Base-by-base conservation (phyloP, 192 early-diverging fungal species). In the Entophlyctis helioformis region DNA sequence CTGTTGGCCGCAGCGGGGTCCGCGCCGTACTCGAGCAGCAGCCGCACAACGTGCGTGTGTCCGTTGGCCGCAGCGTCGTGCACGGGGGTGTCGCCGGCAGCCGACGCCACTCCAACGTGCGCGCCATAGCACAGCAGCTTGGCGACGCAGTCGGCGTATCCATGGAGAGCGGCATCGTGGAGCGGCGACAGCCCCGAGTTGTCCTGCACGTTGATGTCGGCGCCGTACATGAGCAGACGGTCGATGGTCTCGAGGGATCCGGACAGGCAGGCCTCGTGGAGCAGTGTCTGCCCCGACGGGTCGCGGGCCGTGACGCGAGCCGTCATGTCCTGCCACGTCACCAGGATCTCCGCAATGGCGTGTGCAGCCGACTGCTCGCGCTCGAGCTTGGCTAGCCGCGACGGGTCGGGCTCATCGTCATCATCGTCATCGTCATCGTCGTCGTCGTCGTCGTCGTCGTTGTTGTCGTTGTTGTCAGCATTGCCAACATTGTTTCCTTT, bases 11-110 rank as follows among this genome's bases (percentile, higher is more conserved):
- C 13, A 22, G 34, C 33, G 0, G 50, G 13, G 39, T 71, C 55
- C 13, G 72, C 72, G 1, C 72, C 72, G 52, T 50, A 74, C 50
- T 60, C 46, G 4, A 74, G 44, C 26, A 74, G 36, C 29, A 69
- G 8, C 25, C 36, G 21, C 1, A 57, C 59, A 41, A 35, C 23
- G 1, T 57, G 55, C 1, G 36, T 7, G 42, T 56, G 48, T 2
- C 62, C 44, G 11, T 42, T 53, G 13, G 42, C n/a, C 20, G 44
- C 62, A 10, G 74, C 68, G 33, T 63, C 63, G 40, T 60, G 49
- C 36, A 78, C 47, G 9, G 73, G 76, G 15, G 66, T 64, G 28
- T 64, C 45, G 9, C 27, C 56, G 2, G 51, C 34, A n/a, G 34
- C 16, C 3, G 51, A 46, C 13, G n/a, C 23, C 2, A 55, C 39